Percentiles rank a stretch among this genome's conserved stretches.
Conservation (phyloP, 2,329 filamentous ascomycete genomes). For the Aspergillus sp. region DNA sequence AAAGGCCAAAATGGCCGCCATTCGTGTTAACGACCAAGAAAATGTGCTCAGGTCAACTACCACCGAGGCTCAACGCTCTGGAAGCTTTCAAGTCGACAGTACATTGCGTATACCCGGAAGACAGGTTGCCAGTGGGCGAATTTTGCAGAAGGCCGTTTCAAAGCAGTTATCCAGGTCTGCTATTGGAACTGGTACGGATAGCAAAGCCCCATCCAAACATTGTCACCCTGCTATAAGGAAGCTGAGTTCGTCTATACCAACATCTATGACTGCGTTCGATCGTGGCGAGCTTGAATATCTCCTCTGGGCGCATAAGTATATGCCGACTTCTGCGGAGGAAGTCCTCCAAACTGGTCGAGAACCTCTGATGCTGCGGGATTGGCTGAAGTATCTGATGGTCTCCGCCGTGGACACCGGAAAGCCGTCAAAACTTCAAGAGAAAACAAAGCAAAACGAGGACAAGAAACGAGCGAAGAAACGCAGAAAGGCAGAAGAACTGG, state of each 20-base stretch:
- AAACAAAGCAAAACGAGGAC: constrained; percentile 15
- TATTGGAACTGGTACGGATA: constrained; percentile 2
- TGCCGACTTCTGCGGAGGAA: constrained; percentile 57
- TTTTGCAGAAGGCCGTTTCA: constrained; percentile 19
- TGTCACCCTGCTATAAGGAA: constrained; percentile 51
- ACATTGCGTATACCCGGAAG: constrained; percentile 21
- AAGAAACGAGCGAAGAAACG: constrained; percentile 49
- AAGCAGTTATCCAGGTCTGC: constrained; percentile 19
- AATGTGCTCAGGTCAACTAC: constrained; percentile 20
- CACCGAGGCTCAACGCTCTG: constrained; percentile 2
- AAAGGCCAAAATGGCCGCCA: constrained; percentile 29
- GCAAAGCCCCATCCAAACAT: constrained; percentile 3
- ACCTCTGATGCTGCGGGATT: constrained; percentile 62
- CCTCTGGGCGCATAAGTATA: constrained; percentile 78
- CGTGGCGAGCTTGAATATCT: constrained; percentile 61
- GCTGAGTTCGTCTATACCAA: constrained; percentile 52
- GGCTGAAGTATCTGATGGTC: constrained; percentile 69
- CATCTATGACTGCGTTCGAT: constrained; percentile 69
- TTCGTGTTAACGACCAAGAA: constrained; percentile 24
- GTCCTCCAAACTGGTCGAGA: constrained; percentile 70
- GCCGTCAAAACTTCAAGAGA: constrained; percentile 18
- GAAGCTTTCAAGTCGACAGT: not conserved
- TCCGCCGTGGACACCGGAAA: constrained; percentile 61
- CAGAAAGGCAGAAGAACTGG: constrained; percentile 60
- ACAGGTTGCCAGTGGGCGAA: constrained; percentile 20